Evolutionary conservation across 2,329 filamentous ascomycete species (phyloP).

Genomic region (Nemania serpens): DNA sequence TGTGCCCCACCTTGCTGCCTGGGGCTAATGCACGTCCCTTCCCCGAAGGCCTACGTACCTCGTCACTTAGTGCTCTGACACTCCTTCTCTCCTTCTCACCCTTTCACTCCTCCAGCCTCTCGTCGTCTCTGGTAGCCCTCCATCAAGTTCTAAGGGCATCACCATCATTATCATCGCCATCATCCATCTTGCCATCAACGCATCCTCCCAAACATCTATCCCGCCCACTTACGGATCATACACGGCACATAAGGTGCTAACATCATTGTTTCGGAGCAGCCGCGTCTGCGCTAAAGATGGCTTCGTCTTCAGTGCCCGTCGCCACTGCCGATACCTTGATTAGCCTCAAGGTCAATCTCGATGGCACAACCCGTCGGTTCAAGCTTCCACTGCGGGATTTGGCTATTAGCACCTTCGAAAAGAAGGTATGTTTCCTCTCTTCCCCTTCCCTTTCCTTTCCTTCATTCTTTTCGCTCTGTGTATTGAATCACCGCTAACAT

Average conservation of each 20-base stretch:
- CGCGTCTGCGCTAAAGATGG: slow-evolving; percentile 41
- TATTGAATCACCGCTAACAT: slow-evolving; percentile 8
- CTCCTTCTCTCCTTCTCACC: slow-evolving; percentile 6
- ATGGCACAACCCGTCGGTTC: slow-evolving; percentile 78
- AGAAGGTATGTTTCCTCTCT: slow-evolving; percentile 68
- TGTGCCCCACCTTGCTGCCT: slow-evolving; percentile 10
- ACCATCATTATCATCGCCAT: background rate
- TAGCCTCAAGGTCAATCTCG: slow-evolving; percentile 82
- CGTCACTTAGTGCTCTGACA: slow-evolving; percentile 17
- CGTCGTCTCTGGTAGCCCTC: slow-evolving; percentile 1
- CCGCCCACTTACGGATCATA: background rate
- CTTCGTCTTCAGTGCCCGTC: slow-evolving; percentile 38
- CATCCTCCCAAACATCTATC: slow-evolving; percentile 1
- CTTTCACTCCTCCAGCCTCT: slow-evolving; percentile 2
- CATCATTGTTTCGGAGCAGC: slow-evolving; percentile 4
- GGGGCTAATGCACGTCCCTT: slow-evolving; percentile 26
- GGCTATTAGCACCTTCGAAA: slow-evolving; percentile 71
- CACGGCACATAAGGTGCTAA: background rate
- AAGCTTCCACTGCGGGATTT: slow-evolving; percentile 90
- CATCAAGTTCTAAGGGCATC: slow-evolving; percentile 10
- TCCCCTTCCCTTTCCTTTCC: too few relatives aligned
- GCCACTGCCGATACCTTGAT: slow-evolving; percentile 70
- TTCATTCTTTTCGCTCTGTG: too few relatives aligned
- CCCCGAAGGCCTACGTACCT: slow-evolving; percentile 4
- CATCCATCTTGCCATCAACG: slow-evolving; percentile 6